A percentile compares a stretch with the other conserved stretches of the same genome.
phyloP scores from a whole-genome alignment of 768 basidiomycete species.

The Cyclocybe aegerita region DNA sequence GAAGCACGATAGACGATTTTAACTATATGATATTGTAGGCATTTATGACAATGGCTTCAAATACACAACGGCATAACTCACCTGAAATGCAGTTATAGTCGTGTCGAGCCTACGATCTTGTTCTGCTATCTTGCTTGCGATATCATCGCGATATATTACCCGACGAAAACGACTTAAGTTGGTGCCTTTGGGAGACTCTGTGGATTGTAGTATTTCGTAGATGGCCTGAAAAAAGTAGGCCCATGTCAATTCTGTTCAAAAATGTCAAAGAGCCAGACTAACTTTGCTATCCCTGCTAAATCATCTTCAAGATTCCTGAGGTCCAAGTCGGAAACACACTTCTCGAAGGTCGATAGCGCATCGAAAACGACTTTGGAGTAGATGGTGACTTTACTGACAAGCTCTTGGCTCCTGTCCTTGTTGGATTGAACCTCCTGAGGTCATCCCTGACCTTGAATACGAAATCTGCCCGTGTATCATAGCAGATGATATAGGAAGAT shows the following conservation, averaged over 20 bases:
- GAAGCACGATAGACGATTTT: constrained; percentile 15
- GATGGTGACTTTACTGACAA: constrained; percentile 20
- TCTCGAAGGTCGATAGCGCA: constrained; percentile 14
- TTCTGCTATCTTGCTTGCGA: constrained; percentile 15
- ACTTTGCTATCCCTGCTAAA: constrained; percentile 18
- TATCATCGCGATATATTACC: constrained; percentile 19
- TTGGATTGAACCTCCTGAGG: constrained; percentile 22
- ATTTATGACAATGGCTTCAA: neutral
- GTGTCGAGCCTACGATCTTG: constrained; percentile 26
- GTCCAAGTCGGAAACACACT: constrained; percentile 1
- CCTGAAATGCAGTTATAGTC: constrained; percentile 26
- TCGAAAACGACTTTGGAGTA: constrained; percentile 25
- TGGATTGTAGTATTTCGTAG: constrained; percentile 14
- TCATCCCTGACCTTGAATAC: neutral
- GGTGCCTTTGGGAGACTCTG: constrained; percentile 7
- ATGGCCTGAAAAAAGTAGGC: constrained; percentile 15
- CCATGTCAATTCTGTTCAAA: neutral
- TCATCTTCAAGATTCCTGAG: constrained; percentile 19
- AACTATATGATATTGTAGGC: constrained; percentile 4
- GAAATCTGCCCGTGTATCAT: neutral
- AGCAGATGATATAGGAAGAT: neutral
- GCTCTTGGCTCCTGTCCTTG: constrained; percentile 19
- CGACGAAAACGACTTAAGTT: constrained; percentile 14
- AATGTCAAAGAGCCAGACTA: neutral
- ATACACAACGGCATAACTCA: neutral